Conservation (phyloP, 805 yeast species). For the Isabelozyma pseudorhagii region DNA sequence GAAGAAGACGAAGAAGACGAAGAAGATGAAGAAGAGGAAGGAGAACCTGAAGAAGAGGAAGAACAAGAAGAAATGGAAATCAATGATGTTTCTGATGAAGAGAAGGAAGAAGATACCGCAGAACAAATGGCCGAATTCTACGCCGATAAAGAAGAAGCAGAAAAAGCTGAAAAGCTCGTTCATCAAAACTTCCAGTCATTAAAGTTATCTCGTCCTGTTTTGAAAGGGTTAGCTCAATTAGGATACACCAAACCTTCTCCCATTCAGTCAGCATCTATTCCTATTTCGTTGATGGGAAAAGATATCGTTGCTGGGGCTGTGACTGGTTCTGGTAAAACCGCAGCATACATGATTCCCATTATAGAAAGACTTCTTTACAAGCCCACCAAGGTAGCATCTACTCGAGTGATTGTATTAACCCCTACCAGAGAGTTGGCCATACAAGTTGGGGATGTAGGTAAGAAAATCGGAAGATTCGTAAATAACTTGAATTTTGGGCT, state of each 20-base stretch:
- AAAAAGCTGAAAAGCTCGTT: conserved; percentile 42
- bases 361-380: conserved; percentile 88
- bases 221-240: conserved; percentile 75
- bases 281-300: conserved; percentile 88
- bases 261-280: conserved; percentile 90
- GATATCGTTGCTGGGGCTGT: conserved; percentile 99
- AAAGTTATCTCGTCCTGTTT: conserved; percentile 83
- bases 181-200: conserved; percentile 72
- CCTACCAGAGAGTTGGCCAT: conserved; percentile 98
- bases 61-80: conserved; percentile 16
- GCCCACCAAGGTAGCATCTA: conserved; percentile 80
- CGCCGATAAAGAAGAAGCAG: conserved; percentile 53
- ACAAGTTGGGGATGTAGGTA: conserved; percentile 93
- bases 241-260: conserved; percentile 92
- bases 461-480: conserved; percentile 74
- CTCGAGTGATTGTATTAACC: conserved; percentile 85
- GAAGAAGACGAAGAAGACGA: conserved; percentile 27
- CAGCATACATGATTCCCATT: conserved; percentile 95
- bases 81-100: conserved; percentile 15
- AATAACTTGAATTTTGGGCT: conserved; percentile 80
- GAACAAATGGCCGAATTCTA: conserved; percentile 82
- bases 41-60: conserved; percentile 26
- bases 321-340: conserved; percentile 99
- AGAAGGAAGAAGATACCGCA: conserved; percentile 61
- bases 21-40: conserved; percentile 26